Conservation (phyloP, 495 filamentous ascomycete species). For the Aspergillus cristatus region DNA sequence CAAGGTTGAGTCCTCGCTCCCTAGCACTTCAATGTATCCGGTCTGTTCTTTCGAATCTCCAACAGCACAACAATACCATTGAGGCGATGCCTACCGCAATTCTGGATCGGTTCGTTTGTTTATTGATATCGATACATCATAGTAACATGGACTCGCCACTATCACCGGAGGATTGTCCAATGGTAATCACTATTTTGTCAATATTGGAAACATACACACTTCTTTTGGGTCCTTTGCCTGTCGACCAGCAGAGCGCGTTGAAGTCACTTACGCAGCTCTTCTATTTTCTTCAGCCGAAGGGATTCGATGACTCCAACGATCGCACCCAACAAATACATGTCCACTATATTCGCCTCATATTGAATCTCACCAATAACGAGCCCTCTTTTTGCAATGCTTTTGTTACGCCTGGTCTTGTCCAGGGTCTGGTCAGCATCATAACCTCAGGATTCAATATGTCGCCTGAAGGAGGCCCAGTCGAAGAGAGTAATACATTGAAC, state of each 20-base stretch:
- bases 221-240: slow-evolving; percentile 12
- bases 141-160: neutral
- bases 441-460: slow-evolving; percentile 29
- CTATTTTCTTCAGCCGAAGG: slow-evolving; percentile 15
- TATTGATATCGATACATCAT: slow-evolving; percentile 13
- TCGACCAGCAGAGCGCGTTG: slow-evolving; percentile 17
- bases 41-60: slow-evolving; percentile 16
- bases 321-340: slow-evolving; percentile 13
- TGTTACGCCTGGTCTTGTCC: slow-evolving; percentile 46
- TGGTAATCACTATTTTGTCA: slow-evolving; percentile 39
- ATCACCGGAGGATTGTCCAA: slow-evolving; percentile 7
- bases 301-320: slow-evolving; percentile 2
- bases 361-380: slow-evolving; percentile 86
- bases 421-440: slow-evolving; percentile 44
- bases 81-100: slow-evolving; percentile 15
- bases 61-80: slow-evolving; percentile 17
- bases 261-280: slow-evolving; percentile 20
- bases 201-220: slow-evolving; percentile 55
- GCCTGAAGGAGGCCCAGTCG: slow-evolving; percentile 28
- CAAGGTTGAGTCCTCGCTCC: slow-evolving; percentile 22
- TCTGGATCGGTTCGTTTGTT: slow-evolving; percentile 16
- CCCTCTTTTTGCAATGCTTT: slow-evolving; percentile 56
- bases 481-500: slow-evolving; percentile 50
- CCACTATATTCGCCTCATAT: slow-evolving; percentile 55
- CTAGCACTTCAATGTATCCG: slow-evolving; percentile 24